Conservation (phyloP, 768 basidiomycete genomes). For the Xanthoconium stramineum region DNA sequence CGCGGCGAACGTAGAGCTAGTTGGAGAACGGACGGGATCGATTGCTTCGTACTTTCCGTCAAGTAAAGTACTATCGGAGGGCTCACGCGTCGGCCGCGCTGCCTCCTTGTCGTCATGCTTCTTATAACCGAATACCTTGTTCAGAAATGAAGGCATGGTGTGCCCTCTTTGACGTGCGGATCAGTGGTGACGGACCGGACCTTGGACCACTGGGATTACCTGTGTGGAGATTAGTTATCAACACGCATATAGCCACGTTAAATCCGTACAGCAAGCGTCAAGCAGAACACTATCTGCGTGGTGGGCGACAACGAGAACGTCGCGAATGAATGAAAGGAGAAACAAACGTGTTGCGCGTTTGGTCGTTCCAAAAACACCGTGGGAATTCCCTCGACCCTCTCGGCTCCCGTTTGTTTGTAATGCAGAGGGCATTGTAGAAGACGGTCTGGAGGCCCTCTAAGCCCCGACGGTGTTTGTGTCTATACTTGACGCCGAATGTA, state of each 20-base stretch:
- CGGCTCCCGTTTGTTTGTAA: not conserved
- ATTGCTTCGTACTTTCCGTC: constrained; percentile 77
- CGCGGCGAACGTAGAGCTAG: constrained; percentile 19
- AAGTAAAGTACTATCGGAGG: constrained; percentile 47
- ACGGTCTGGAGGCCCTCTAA: not conserved
- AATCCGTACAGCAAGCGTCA: constrained; percentile 1
- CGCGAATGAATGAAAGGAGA: not conserved
- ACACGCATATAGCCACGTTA: not conserved
- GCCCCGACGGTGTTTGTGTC: not conserved
- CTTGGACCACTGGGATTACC: not conserved
- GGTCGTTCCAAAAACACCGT: constrained; percentile 1
- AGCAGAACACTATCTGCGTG: not conserved
- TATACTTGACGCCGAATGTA: not conserved
- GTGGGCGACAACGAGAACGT: not conserved
- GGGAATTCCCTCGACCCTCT: constrained; percentile 8
- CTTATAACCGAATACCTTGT: constrained; percentile 76
- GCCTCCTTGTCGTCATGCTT: constrained; percentile 53
- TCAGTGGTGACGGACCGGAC: constrained; percentile 11
- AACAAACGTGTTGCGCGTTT: not conserved
- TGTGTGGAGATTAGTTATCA: constrained; percentile 5
- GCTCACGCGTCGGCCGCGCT: constrained; percentile 29
- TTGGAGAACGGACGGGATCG: constrained; percentile 43
- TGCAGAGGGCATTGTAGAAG: not conserved
- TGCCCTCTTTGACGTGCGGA: constrained; percentile 10
- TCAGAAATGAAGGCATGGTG: constrained; percentile 62